Percentiles rank a stretch among this genome's conserved stretches.
These are phyloP conservation scores for Mucor lusitanicus DNA, from an alignment of 371 early-diverging fungal genomes.

Conservation along the genomic window DNA sequence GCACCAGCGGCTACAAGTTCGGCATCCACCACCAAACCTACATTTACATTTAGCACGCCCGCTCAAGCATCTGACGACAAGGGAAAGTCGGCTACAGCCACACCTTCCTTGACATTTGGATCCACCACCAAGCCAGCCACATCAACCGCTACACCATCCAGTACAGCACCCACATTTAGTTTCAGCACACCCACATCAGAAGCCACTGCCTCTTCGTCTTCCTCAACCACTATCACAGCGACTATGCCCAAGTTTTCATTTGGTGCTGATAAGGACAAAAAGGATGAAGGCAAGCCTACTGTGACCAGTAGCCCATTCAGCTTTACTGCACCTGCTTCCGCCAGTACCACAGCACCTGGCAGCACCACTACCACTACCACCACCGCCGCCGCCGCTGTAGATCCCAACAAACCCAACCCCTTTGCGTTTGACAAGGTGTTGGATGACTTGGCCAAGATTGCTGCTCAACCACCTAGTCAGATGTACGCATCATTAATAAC, in stretches of 20 bases:
- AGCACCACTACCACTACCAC: neutral
- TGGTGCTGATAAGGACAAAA: constrained; percentile 11
- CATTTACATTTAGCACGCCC: neutral
- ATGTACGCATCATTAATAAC: constrained; percentile 35
- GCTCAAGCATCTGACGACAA: constrained; percentile 5
- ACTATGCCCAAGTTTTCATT: constrained; percentile 21
- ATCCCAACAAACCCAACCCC: constrained; percentile 26
- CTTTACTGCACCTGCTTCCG: constrained; percentile 9
- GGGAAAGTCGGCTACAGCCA: constrained; percentile 1
- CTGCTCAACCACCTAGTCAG: constrained; percentile 33
- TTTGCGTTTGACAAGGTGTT: constrained; percentile 38
- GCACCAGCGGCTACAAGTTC: constrained; percentile 4
- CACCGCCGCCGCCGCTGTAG: neutral
- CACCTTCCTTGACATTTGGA: constrained; percentile 13
- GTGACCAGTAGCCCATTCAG: constrained; percentile 21
- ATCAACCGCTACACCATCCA: neutral
- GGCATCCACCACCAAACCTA: neutral
- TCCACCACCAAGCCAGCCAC: neutral
- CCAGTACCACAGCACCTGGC: constrained; percentile 7
- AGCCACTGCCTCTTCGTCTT: neutral
- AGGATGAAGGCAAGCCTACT: constrained; percentile 10
- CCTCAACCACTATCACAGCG: neutral
- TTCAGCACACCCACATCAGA: neutral
- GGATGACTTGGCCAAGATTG: constrained; percentile 27
- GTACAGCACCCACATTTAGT: neutral